These are phyloP conservation scores for Fistulinella cinereoalba DNA, from an alignment of 1,284 basidiomycete genomes.

Conservation along the genomic window DNA sequence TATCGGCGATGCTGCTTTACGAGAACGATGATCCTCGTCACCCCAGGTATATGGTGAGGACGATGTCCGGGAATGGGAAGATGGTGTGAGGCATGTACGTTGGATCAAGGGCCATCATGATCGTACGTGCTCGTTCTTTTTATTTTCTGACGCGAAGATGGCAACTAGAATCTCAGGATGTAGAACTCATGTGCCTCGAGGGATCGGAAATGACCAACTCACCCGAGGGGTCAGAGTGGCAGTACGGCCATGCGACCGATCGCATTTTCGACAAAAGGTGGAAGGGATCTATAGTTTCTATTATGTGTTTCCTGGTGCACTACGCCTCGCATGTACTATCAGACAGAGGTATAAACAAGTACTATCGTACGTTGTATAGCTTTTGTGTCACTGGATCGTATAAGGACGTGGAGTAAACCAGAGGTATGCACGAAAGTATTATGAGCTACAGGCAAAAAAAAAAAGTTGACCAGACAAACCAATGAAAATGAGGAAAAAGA, in stretches of 20 bases:
- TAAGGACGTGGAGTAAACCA: constrained; percentile 6
- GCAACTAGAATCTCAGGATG: no score
- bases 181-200: no score
- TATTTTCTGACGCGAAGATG: no score
- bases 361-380: constrained; percentile 21
- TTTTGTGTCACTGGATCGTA: constrained; percentile 12
- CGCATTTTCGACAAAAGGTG: no score
- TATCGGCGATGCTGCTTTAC: not conserved
- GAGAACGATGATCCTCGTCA: not conserved
- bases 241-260: no score
- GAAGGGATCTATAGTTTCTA: not conserved
- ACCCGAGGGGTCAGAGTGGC: no score
- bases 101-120: not conserved
- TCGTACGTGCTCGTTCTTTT: no score
- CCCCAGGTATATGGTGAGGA: not conserved
- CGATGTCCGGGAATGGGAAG: not conserved
- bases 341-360: constrained; percentile 23
- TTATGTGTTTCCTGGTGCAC: constrained; percentile 8
- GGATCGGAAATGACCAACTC: no score
- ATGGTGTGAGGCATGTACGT: not conserved
- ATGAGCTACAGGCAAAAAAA: constrained; percentile 19
- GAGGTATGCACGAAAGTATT: constrained; percentile 27
- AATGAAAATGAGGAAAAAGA: constrained; percentile 1
- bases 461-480: constrained; percentile 16
- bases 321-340: not conserved